These are phyloP conservation scores for Apocynum venetum DNA, from an alignment of 257 asterid species.

Conservation along the genomic window DNA sequence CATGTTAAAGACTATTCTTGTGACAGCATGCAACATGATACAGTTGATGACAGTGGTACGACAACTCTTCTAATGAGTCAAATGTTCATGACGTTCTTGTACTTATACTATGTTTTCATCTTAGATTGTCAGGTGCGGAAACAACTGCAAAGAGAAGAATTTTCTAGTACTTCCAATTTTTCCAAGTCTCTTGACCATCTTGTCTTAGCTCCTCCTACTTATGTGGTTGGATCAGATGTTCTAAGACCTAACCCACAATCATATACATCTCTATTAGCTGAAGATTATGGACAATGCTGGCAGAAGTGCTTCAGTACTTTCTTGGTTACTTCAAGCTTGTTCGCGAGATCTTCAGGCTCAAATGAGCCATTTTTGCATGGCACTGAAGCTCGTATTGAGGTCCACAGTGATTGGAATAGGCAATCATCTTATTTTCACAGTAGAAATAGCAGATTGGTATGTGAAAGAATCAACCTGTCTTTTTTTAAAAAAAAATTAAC, in stretches of 20 bases:
- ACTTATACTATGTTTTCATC: not conserved
- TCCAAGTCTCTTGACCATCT: slow-evolving; percentile 25
- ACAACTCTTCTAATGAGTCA: not conserved
- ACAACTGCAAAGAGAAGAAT: slow-evolving; percentile 16
- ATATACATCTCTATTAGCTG: slow-evolving; percentile 23
- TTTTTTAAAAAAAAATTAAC: not conserved
- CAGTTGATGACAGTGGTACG: slow-evolving; percentile 21
- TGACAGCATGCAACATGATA: slow-evolving; percentile 7
- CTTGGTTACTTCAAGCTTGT: slow-evolving; percentile 41
- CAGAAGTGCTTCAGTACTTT: slow-evolving; percentile 37
- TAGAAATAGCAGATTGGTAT: slow-evolving; percentile 36
- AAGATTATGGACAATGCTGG: slow-evolving; percentile 33
- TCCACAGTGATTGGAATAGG: slow-evolving; percentile 33
- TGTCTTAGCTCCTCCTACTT: slow-evolving; percentile 35
- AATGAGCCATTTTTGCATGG: slow-evolving; percentile 43
- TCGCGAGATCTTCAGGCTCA: slow-evolving; percentile 23
- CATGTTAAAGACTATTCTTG: slow-evolving; percentile 35
- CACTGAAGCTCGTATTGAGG: slow-evolving; percentile 40
- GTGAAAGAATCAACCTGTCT: slow-evolving; percentile 20
- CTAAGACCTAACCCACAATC: slow-evolving; percentile 30
- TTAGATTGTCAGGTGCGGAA: slow-evolving; percentile 29
- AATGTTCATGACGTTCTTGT: not conserved
- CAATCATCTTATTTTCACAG: slow-evolving; percentile 37
- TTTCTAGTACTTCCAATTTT: slow-evolving; percentile 1
- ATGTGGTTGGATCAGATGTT: slow-evolving; percentile 37